Percentiles rank a stretch among this genome's conserved stretches.
Evolutionary conservation across 2,329 filamentous ascomycete genomes (phyloP).

Genomic region (Tolypocladium endophyticum): DNA sequence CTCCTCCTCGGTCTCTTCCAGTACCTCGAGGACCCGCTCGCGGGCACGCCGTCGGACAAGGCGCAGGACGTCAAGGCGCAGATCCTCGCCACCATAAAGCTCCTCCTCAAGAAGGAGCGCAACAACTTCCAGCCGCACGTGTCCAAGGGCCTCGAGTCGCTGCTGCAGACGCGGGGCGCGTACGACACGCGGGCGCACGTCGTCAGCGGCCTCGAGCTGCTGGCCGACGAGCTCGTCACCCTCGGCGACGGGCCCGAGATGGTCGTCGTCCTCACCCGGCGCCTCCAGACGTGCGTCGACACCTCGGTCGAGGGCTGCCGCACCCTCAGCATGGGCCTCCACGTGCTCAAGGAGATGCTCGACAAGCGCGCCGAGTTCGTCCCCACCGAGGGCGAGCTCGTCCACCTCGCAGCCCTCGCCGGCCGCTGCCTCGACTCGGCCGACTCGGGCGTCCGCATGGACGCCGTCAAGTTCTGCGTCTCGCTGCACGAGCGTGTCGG

Average conservation of each 20-base stretch:
- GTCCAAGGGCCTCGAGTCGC: conserved; percentile 53
- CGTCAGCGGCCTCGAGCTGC: conserved; percentile 61
- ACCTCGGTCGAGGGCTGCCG: conserved; percentile 34
- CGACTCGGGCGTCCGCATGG: conserved; percentile 57
- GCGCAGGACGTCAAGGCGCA: conserved; percentile 64
- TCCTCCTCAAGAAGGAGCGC: conserved; percentile 58
- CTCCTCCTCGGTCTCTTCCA: conserved; percentile 59
- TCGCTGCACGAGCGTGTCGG: conserved; percentile 55
- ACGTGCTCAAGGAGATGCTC: conserved; percentile 50
- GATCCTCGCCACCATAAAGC: conserved; percentile 61
- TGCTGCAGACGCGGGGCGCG: conserved; percentile 52
- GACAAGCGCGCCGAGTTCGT: conserved; percentile 35
- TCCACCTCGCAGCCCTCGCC: conserved; percentile 38
- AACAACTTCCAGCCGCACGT: conserved; percentile 58
- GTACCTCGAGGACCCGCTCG: conserved; percentile 55
- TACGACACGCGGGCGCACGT: conserved; percentile 64
- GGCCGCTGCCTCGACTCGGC: conserved; percentile 47
- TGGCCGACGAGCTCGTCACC: conserved; percentile 60
- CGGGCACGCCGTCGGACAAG: conserved; percentile 49
- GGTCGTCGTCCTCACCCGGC: conserved; percentile 39
- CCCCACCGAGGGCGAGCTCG: conserved; percentile 41
- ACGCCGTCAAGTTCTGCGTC: conserved; percentile 71
- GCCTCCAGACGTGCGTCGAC: conserved; percentile 32
- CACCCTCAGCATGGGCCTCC: conserved; percentile 51
- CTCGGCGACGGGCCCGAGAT: conserved; percentile 55